A percentile compares a stretch with the other conserved stretches of the same genome.
These are phyloP conservation scores for Stromatinia cepivora DNA, from an alignment of 2,329 filamentous ascomycete species.

Conservation along the genomic window DNA sequence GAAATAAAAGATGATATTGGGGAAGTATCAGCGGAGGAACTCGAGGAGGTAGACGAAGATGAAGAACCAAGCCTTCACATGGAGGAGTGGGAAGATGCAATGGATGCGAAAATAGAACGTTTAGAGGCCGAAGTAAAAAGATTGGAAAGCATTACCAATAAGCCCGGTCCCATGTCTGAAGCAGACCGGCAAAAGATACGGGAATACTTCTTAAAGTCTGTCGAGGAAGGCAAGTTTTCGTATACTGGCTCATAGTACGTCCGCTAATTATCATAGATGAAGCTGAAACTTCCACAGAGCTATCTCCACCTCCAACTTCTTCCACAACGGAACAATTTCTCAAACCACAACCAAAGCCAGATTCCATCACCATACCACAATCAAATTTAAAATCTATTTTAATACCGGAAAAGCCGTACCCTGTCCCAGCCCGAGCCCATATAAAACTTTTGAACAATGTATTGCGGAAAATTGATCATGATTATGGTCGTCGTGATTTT, in stretches of 20 bases:
- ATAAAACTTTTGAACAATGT: not conserved
- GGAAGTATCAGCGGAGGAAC: slow-evolving; percentile 22
- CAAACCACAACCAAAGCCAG: not conserved
- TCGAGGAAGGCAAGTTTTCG: slow-evolving; percentile 15
- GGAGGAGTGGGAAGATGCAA: slow-evolving; percentile 20
- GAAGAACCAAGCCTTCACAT: slow-evolving; percentile 23
- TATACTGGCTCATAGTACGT: not conserved
- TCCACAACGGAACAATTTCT: slow-evolving; percentile 11
- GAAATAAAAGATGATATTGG: slow-evolving; percentile 22
- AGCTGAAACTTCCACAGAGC: slow-evolving; percentile 2
- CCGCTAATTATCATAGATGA: slow-evolving; percentile 15
- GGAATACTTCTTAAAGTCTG: slow-evolving; percentile 25
- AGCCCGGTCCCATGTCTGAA: slow-evolving; percentile 25
- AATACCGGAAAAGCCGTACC: not conserved
- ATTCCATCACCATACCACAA: not conserved
- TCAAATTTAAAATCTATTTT: not conserved
- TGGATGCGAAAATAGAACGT: slow-evolving; percentile 21
- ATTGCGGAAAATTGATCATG: not conserved
- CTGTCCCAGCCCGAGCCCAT: not conserved
- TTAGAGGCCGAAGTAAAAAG: slow-evolving; percentile 22
- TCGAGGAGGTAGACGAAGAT: slow-evolving; percentile 24
- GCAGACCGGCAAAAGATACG: slow-evolving; percentile 25
- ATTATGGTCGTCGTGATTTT: slow-evolving; percentile 11
- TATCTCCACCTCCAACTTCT: slow-evolving; percentile 8
- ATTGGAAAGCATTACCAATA: slow-evolving; percentile 24